These are phyloP conservation scores for Aspergillus costaricaensis DNA, from an alignment of 2,329 filamentous ascomycete species.

Conservation along the genomic window DNA sequence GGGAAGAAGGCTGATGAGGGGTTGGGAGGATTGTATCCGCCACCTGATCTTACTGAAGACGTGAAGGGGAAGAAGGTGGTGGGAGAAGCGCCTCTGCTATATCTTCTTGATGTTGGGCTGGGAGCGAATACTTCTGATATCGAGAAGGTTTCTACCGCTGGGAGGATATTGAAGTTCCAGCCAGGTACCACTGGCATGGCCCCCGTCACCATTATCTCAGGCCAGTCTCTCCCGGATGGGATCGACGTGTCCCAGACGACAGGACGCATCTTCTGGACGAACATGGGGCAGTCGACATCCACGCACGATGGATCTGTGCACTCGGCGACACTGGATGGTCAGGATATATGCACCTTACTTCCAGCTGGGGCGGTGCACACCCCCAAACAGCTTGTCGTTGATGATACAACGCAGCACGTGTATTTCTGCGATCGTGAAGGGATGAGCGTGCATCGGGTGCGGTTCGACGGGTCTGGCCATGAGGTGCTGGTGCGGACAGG, in stretches of 20 bases:
- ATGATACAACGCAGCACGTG: slow-evolving; percentile 30
- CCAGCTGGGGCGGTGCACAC: slow-evolving; percentile 52
- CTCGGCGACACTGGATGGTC: slow-evolving; percentile 9
- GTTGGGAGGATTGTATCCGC: too few species aligned
- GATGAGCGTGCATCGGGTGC: slow-evolving; percentile 36
- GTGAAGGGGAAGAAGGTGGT: too few species aligned
- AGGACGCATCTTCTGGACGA: slow-evolving; percentile 53
- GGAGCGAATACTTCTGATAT: too few species aligned
- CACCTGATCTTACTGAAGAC: too few species aligned
- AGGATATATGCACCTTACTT: slow-evolving; percentile 48
- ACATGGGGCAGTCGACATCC: slow-evolving; percentile 52
- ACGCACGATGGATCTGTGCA: slow-evolving; percentile 49
- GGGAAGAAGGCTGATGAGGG: too few species aligned
- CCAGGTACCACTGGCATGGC: too few species aligned
- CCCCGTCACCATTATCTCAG: too few species aligned
- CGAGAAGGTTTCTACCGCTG: too few species aligned
- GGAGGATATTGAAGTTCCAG: too few species aligned
- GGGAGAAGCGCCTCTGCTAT: too few species aligned
- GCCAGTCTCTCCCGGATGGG: slow-evolving; percentile 46
- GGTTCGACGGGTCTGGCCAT: slow-evolving; percentile 36
- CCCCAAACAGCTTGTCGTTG: slow-evolving; percentile 45
- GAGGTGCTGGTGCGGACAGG: slow-evolving; percentile 20
- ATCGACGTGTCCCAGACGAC: slow-evolving; percentile 40
- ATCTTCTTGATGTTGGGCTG: too few species aligned
- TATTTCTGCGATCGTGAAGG: slow-evolving; percentile 51